Evolutionary conservation across 108 stramenopile species (phyloP), one percentile per base, ranked within the genome.

Genomic region (Skeletonema tropicum): DNA sequence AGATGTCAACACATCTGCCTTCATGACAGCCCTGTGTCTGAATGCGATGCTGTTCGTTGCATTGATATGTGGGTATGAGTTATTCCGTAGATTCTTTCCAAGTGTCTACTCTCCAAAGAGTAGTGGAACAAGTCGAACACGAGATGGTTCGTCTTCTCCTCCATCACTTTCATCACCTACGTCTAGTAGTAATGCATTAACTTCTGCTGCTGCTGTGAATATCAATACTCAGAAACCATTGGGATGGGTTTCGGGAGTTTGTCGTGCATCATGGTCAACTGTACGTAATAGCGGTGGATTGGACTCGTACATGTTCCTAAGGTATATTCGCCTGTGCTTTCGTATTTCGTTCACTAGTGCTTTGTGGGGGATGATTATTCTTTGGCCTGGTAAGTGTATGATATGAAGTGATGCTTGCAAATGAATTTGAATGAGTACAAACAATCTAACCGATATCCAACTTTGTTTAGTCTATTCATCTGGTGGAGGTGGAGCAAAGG

Each of bases 1-100:
- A 68, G 94, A 96, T 76, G 87, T 93, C 14, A 84, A 91, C 15
- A 90, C 93, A n/a, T 82, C 89, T 60, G 80, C 88, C 23, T 92
- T 96, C 21, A 48, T 92, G 64, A 85, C 87, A 19, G 84, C 91
- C 26, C 30, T 90, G 5, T 86, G 76, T 46, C 70, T 91, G 64
- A 96, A 96, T 52, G 74, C 78, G 33, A 57, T 88, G 17, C 82
- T 90, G 15, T 96, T 89, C 66, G 73, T 90, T 23, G 41, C 88
- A 11, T 71, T 93, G 48, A 86, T 96, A 68, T 65, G 58, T 3
- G 80, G 58, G 45, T 96, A 96, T 60, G 94, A 96, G 71, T 31
- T 86, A 11, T 73, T 96, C 17, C 77, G 92, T 30, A 63, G 88
- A 42, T 66, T 79, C 21, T 82, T 92, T 42, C 94, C 94, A 3